Percentiles rank a stretch among this genome's conserved stretches.
Conservation (phyloP, 148 eudicot species). For the Rhododendron vialii region DNA sequence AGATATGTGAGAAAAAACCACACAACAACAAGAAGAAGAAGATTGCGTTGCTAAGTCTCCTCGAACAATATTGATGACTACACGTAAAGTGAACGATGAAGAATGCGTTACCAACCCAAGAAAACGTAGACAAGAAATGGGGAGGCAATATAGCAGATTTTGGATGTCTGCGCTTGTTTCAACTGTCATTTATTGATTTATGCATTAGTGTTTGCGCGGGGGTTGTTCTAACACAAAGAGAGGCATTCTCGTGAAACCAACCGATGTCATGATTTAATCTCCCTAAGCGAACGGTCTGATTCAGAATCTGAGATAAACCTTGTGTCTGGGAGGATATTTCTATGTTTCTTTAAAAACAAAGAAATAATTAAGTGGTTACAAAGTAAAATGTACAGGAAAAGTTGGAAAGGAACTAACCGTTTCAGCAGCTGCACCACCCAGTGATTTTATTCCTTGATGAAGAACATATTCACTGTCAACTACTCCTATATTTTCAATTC, state of each 20-base stretch:
- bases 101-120: background rate
- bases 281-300: background rate
- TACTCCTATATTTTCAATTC: constrained; percentile 51
- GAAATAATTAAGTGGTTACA: too few relatives aligned
- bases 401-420: constrained; percentile 34
- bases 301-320: background rate
- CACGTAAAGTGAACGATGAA: background rate
- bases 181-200: background rate
- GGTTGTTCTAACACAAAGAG: background rate
- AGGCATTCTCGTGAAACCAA: background rate
- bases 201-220: background rate
- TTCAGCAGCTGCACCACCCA: constrained; percentile 69
- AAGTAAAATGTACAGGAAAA: background rate
- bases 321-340: background rate
- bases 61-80: background rate
- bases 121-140: background rate
- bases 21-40: background rate
- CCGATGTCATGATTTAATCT: background rate
- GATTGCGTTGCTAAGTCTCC: background rate
- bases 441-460: constrained; percentile 90
- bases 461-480: constrained; percentile 85
- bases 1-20: background rate
- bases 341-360: background rate
- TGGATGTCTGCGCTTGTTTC: background rate
- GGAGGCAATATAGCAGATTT: background rate